These are phyloP conservation scores for Chaetomiaceae sp. DNA, from an alignment of 2,329 filamentous ascomycete species.

Conservation along the genomic window DNA sequence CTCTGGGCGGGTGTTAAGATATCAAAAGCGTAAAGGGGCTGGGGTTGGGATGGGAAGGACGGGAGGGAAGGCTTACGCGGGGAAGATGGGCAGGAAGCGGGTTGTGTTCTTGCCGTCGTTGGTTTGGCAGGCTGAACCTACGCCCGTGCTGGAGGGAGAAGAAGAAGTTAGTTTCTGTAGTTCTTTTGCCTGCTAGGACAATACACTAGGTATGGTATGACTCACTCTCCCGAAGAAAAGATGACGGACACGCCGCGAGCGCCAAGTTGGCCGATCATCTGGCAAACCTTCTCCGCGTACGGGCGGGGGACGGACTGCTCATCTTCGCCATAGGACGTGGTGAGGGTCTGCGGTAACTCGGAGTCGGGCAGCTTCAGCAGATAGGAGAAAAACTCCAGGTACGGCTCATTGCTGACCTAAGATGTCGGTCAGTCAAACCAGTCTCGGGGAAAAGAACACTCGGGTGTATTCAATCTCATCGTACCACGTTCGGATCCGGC, in stretches of 20 bases:
- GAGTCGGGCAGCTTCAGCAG: conserved; percentile 47
- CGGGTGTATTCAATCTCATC: too few relatives aligned
- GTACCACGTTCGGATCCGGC: conserved; percentile 6
- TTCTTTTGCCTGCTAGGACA: too few relatives aligned
- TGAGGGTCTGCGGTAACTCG: conserved; percentile 57
- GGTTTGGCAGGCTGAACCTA: conserved; percentile 54
- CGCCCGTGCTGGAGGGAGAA: conserved; percentile 43
- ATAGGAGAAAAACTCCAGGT: conserved; percentile 59
- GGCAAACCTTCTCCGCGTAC: conserved; percentile 59
- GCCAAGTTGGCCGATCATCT: conserved; percentile 59
- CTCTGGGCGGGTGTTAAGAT: conserved; percentile 10
- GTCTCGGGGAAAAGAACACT: too few relatives aligned
- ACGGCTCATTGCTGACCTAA: conserved; percentile 55
- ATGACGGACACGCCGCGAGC: conserved; percentile 61
- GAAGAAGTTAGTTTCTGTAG: neutral
- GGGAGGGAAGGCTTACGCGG: conserved; percentile 32
- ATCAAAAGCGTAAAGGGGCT: too few relatives aligned
- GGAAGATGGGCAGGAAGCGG: conserved; percentile 51
- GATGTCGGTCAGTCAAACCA: neutral
- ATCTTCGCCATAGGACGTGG: conserved; percentile 62
- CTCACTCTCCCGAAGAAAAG: conserved; percentile 48
- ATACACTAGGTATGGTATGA: too few relatives aligned
- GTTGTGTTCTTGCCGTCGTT: conserved; percentile 47
- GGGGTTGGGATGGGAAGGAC: neutral
- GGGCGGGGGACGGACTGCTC: conserved; percentile 58